These are phyloP conservation scores for Fraxinus platypoda DNA, from an alignment of 305 asterid genomes.

Conservation along the genomic window DNA sequence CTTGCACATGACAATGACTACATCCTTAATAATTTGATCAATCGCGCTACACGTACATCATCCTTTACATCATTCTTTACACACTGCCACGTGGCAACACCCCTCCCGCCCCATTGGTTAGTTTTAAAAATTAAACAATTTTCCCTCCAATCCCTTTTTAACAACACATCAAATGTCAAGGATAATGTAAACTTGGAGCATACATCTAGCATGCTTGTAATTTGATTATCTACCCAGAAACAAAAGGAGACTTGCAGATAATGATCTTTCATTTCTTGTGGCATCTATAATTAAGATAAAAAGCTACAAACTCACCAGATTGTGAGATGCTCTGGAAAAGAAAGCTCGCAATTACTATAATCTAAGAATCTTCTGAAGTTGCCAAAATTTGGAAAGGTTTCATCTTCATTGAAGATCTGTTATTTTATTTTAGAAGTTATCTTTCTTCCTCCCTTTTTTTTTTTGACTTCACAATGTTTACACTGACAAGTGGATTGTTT, in stretches of 20 bases:
- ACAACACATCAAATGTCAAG: no score
- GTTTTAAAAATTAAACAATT: no score
- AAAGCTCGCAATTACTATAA: neutral
- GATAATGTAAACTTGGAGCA: no score
- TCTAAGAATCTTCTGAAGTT: neutral
- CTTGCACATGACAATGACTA: neutral
- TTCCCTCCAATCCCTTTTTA: no score
- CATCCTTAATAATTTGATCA: neutral
- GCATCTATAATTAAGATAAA: neutral
- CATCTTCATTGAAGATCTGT: neutral
- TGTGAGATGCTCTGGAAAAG: neutral
- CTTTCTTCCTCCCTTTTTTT: neutral
- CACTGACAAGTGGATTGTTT: neutral
- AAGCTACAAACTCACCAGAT: neutral
- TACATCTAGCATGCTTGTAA: neutral
- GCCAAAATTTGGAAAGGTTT: neutral
- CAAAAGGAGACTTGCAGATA: neutral
- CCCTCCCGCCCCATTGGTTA: no score
- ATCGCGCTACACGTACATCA: no score
- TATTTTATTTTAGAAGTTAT: neutral
- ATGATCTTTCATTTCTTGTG: neutral
- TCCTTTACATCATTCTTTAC: no score
- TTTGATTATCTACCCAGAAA: neutral
- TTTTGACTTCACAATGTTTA: neutral
- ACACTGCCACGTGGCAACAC: no score